Conservation (phyloP, 495 filamentous ascomycete genomes). For the Xylaria venustula region DNA sequence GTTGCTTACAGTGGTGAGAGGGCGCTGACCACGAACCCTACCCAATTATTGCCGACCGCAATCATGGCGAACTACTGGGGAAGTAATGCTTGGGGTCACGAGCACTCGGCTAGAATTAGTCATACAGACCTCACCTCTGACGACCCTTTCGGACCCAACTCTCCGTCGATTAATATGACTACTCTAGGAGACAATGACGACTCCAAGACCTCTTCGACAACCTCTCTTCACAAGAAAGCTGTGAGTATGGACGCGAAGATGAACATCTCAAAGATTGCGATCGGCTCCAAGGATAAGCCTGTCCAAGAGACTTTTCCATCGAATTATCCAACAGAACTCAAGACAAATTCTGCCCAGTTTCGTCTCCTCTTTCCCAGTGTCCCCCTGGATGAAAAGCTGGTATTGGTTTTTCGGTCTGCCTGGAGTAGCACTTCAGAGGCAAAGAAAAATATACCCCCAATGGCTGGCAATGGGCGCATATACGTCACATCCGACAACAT, state of each 20-base stretch:
- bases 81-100: conserved; percentile 76
- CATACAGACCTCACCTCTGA: conserved; percentile 45
- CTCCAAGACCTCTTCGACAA: conserved; percentile 13
- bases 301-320: conserved; percentile 65
- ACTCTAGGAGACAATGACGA: conserved; percentile 34
- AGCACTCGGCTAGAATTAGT: conserved; percentile 54
- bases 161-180: conserved; percentile 34
- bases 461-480: conserved; percentile 67
- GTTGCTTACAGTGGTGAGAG: conserved; percentile 78
- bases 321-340: conserved; percentile 80
- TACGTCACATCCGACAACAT: conserved; percentile 84
- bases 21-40: conserved; percentile 60
- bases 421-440: conserved; percentile 47
- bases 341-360: conserved; percentile 90
- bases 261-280: conserved; percentile 34
- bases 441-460: conserved; percentile 32
- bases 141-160: conserved; percentile 41
- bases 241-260: conserved; percentile 69
- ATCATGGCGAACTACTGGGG: conserved; percentile 94
- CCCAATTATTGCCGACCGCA: conserved; percentile 72
- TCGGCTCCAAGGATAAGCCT: conserved; percentile 40
- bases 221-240: conserved; percentile 69
- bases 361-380: conserved; percentile 84
- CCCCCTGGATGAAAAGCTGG: conserved; percentile 67
- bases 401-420: conserved; percentile 63